Conservation (phyloP, 768 basidiomycete genomes). For the Gymnopilus junonius region DNA sequence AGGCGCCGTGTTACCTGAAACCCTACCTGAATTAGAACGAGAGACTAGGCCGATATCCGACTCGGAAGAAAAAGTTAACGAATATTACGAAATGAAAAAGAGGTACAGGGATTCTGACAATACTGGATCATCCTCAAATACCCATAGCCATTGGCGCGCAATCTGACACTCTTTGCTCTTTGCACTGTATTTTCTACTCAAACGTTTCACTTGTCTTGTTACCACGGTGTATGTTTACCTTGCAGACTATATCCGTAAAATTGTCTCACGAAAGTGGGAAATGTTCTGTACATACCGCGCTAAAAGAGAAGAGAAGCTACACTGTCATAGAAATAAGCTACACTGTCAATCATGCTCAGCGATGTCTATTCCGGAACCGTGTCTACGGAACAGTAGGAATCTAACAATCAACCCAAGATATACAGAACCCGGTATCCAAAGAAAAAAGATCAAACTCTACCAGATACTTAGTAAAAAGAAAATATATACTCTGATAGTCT, state of each 20-base stretch:
- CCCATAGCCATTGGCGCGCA: constrained; percentile 16
- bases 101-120: constrained; percentile 25
- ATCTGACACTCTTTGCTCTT: constrained; percentile 7
- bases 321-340: background rate
- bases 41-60: background rate
- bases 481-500: background rate
- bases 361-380: background rate
- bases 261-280: background rate
- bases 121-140: constrained; percentile 22
- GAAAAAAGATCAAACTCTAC: no score
- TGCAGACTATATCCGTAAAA: background rate
- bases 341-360: background rate
- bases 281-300: background rate
- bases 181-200: background rate
- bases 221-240: background rate
- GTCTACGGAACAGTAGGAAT: background rate
- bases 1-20: constrained; percentile 22
- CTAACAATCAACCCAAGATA: background rate
- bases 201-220: background rate
- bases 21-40: constrained; percentile 14
- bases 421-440: background rate
- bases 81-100: constrained; percentile 30
- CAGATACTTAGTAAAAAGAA: background rate
- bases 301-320: background rate
- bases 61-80: constrained; percentile 18